phyloP scores from a whole-genome alignment of 176 grass and related monocot genomes.

The Rhynchospora pubera region DNA sequence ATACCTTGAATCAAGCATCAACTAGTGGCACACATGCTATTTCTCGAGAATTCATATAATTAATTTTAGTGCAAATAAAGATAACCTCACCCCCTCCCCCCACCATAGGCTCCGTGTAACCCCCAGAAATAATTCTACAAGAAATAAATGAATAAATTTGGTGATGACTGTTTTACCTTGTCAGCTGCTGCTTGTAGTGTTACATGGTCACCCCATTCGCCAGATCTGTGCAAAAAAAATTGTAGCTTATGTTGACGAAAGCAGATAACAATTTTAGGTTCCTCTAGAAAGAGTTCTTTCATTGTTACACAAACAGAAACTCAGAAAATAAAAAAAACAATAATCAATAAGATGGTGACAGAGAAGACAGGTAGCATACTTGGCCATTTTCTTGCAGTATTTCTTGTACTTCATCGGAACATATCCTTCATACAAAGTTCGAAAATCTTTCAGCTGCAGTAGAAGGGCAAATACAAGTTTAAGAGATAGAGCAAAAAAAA shows the following conservation, averaged over 20 bases:
- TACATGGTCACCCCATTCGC: slow-evolving; percentile 98
- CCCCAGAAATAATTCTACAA: background rate
- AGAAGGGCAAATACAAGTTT: slow-evolving; percentile 23
- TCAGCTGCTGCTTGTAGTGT: slow-evolving; percentile 93
- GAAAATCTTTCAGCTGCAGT: slow-evolving; percentile 81
- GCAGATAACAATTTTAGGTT: background rate
- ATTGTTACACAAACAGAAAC: background rate
- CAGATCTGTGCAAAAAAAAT: slow-evolving; percentile 45
- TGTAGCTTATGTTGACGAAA: background rate
- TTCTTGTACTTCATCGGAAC: slow-evolving; percentile 97
- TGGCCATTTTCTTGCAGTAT: slow-evolving; percentile 97
- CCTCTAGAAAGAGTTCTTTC: background rate
- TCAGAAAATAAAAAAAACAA: background rate
- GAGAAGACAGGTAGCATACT: slow-evolving; percentile 42
- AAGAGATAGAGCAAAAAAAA: slow-evolving; percentile 6
- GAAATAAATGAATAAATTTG: background rate
- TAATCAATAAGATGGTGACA: background rate
- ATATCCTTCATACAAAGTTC: slow-evolving; percentile 76
- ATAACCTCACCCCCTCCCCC: background rate
- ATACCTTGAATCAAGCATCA: background rate
- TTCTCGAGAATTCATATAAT: background rate
- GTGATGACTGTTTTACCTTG: slow-evolving; percentile 43
- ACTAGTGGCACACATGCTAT: background rate
- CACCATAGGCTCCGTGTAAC: background rate
- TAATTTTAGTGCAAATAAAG: background rate